phyloP scores from a whole-genome alignment of 805 yeast species.

The Candida tallmaniae region DNA sequence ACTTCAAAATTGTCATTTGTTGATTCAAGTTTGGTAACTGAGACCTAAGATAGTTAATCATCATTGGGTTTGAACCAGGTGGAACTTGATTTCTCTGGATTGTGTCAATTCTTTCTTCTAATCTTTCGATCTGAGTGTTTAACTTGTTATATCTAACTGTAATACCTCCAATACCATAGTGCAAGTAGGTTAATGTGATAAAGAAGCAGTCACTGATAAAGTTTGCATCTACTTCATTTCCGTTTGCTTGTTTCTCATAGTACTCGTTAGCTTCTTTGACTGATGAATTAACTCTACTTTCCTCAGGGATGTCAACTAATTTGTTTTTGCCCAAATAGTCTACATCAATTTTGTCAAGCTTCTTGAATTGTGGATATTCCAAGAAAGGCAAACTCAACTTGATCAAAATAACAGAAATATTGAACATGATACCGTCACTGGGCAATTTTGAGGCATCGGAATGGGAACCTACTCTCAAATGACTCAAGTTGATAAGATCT shows the following conservation, averaged over 20 bases:
- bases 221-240: slow-evolving; percentile 43
- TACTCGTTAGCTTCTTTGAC: slow-evolving; percentile 62
- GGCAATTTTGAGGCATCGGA: slow-evolving; percentile 64
- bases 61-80: slow-evolving; percentile 24
- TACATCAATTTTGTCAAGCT: slow-evolving; percentile 72
- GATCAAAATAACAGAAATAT: slow-evolving; percentile 62
- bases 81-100: slow-evolving; percentile 30
- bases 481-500: slow-evolving; percentile 72
- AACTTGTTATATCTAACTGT: slow-evolving; percentile 51
- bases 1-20: slow-evolving; percentile 29
- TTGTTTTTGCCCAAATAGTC: slow-evolving; percentile 56
- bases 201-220: slow-evolving; percentile 92
- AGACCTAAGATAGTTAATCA: slow-evolving; percentile 17
- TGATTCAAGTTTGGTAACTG: slow-evolving; percentile 48
- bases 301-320: slow-evolving; percentile 67
- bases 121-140: slow-evolving; percentile 44
- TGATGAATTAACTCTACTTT: slow-evolving; percentile 79
- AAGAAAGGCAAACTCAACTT: slow-evolving; percentile 81
- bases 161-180: slow-evolving; percentile 87
- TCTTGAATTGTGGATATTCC: slow-evolving; percentile 53
- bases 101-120: slow-evolving; percentile 46
- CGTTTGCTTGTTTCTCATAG: slow-evolving; percentile 38
- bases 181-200: slow-evolving; percentile 70
- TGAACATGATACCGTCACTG: slow-evolving; percentile 77
- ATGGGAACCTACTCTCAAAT: slow-evolving; percentile 82